These are phyloP conservation scores for Breviolum minutum DNA, from an alignment of 73 alveolate species.

Conservation along the genomic window DNA sequence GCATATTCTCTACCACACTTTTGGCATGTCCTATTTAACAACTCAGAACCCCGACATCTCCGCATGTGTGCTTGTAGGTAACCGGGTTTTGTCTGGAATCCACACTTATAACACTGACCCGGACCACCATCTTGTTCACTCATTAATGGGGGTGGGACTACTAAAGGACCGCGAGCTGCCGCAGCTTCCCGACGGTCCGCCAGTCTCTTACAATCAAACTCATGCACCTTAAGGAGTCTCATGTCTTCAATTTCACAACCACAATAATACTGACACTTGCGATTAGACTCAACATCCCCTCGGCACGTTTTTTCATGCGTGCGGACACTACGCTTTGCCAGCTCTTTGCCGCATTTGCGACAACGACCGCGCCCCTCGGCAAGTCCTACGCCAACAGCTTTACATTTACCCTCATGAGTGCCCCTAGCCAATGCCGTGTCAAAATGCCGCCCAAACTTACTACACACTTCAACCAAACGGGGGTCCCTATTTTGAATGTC, in stretches of 20 bases:
- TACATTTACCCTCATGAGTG: constrained; percentile 25
- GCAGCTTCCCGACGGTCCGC: constrained; percentile 18
- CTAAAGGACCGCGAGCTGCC: neutral
- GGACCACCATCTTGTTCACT: neutral
- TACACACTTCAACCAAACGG: neutral
- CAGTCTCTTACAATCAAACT: neutral
- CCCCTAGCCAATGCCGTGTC: neutral
- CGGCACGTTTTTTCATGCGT: neutral
- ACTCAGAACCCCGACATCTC: constrained; percentile 23
- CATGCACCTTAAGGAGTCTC: neutral
- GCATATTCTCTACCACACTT: constrained; percentile 16
- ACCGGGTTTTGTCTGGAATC: neutral
- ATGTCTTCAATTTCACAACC: neutral
- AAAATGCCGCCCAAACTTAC: neutral
- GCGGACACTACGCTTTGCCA: neutral
- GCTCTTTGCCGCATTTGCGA: constrained; percentile 15
- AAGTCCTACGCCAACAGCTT: neutral
- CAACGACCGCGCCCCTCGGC: neutral
- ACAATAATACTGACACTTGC: neutral
- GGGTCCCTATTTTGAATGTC: constrained; percentile 3
- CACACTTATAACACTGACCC: constrained; percentile 17
- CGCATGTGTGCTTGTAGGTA: neutral
- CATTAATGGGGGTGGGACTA: neutral
- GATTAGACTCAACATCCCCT: neutral
- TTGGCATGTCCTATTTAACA: constrained; percentile 7